Percentiles rank a stretch among this genome's conserved stretches.
Conservation (phyloP, 2,329 filamentous ascomycete species). For the Claviceps sp. region DNA sequence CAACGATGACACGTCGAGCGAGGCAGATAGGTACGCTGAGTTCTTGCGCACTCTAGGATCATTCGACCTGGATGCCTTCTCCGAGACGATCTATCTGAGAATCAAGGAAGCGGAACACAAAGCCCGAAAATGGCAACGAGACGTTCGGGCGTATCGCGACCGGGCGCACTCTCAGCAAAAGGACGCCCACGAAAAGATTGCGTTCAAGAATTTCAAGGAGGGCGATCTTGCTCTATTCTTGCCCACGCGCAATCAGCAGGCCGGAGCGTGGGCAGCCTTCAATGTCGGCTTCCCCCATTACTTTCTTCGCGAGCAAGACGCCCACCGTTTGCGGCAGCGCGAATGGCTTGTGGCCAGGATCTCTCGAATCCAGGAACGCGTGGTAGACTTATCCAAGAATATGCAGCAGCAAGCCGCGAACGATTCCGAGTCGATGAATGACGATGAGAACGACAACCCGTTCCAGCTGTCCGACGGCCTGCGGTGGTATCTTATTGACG, state of each 20-base stretch:
- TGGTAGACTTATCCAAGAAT: slow-evolving; percentile 81
- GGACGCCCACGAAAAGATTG: slow-evolving; percentile 91
- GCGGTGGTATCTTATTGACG: slow-evolving; percentile 92
- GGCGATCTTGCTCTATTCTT: slow-evolving; percentile 89
- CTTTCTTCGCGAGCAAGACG: slow-evolving; percentile 86
- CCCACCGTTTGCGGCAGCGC: slow-evolving; percentile 66
- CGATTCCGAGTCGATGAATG: slow-evolving; percentile 37
- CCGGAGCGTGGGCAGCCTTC: slow-evolving; percentile 94
- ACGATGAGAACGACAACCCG: slow-evolving; percentile 83
- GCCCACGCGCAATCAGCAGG: slow-evolving; percentile 86
- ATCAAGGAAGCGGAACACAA: slow-evolving; percentile 89
- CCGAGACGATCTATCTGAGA: slow-evolving; percentile 74
- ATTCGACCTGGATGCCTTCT: slow-evolving; percentile 75
- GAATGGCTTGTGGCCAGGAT: slow-evolving; percentile 89
- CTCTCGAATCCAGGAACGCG: slow-evolving; percentile 75
- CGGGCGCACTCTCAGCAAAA: slow-evolving; percentile 68
- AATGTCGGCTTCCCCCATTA: slow-evolving; percentile 96
- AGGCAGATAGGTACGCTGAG: slow-evolving; percentile 59
- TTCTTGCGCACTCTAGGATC: slow-evolving; percentile 61
- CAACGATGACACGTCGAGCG: slow-evolving; percentile 43
- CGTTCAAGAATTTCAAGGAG: slow-evolving; percentile 90
- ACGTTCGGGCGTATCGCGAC: slow-evolving; percentile 75
- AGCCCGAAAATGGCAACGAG: slow-evolving; percentile 84
- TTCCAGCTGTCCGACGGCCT: slow-evolving; percentile 93
- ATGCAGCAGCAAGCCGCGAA: slow-evolving; percentile 32